Base-by-base conservation (phyloP, 768 basidiomycete species). In the Bullera alba region DNA sequence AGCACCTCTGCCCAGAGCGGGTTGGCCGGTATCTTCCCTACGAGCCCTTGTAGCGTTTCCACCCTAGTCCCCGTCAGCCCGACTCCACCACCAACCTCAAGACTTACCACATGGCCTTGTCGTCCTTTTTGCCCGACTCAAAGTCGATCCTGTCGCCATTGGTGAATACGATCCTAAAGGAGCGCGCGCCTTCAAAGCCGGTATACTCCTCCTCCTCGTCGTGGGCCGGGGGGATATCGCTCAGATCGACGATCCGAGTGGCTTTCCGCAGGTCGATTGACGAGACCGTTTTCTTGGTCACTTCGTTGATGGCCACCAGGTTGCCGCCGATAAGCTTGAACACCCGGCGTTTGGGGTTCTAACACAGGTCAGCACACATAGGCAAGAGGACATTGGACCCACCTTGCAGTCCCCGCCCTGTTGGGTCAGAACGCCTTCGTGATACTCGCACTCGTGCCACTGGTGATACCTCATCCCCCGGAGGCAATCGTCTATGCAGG, bases 391-490 rank as follows among this genome's bases (percentile, higher is more conserved):
- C 14, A 3, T 3, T 17, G 26, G n/a, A 76, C 87, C 68, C 73
- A 95, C 92, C 54, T 76, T 78, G 69, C 91, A 95, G 68, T 93
- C 93, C 8, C 92, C 93, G 15, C 93, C 93, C 56, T 79, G 81
- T 76, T 97, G 93, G 14, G 93, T 97, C 57, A 97, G 73, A 0
- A 82, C 83, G 23, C 93, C 90, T 72, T 95, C 86, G 73, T 87
- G 88, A 73, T 93, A 92, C 19, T 89, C 87, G 57, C 85, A 67
- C 75, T 92, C 91, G 65, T 93, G 90, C 91, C 90, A 95, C 30
- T 85, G 84, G 49, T 89, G 83, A 62, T 92, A 85, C 52, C 87
- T 77, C 57, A 97, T 75, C 0, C 93, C 92, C 14, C 87, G 81
- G 60, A 84, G 79, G 61, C 88, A 92, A 64, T 96, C 93, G 48